Evolutionary conservation across 345 rosid genomes (phyloP), one percentile per base, ranked within the genome.

Genomic region (Eucalyptus regnans): DNA sequence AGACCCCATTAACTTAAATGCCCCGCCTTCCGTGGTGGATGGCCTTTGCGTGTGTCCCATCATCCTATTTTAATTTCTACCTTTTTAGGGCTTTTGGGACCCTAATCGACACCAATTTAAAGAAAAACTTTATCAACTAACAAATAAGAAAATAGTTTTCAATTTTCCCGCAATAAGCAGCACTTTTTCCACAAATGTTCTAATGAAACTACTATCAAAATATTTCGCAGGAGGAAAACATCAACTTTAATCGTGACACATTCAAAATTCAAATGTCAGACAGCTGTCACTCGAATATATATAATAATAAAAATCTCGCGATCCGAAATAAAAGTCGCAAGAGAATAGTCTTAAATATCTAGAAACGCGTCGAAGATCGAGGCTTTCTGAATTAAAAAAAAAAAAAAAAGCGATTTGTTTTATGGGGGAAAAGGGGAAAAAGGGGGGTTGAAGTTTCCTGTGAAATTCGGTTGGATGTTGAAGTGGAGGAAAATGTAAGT

Each of bases 371-470:
- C 3, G 27, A 9, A 11, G 22, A 37, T 20, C 3, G 9, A 76
- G 7, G 20, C 1, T 37, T 41, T 37, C 3, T 0, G 4, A n/a
- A 4, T 7, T 4, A 41, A n/a, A n/a, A n/a, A n/a, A n/a, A 41
- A 41, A 13, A 27, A 60, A 60, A n/a, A 16, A 31, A 8, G 12
- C 7, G 25, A 33, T 16, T 17, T 20, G 2, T 20, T 37, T 41
- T 5, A 10, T 37, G 48, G 27, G 25, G 46, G 25, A 12, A 62
- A 62, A 62, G 29, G 68, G 41, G 41, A 3, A 52, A 14, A 29
- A 14, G 7, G 7, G 18, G 76, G 71, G 37, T 14, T 9, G 81
- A 71, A 37, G 83, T 37, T 37, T 71, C 46, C 83, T 20, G 83
- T 9, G 83, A 71, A 71, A 71, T 71, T 20, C 46, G 5, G 83